Base-by-base conservation (phyloP, 78 protist species). In the Emiliania huxleyi region DNA sequence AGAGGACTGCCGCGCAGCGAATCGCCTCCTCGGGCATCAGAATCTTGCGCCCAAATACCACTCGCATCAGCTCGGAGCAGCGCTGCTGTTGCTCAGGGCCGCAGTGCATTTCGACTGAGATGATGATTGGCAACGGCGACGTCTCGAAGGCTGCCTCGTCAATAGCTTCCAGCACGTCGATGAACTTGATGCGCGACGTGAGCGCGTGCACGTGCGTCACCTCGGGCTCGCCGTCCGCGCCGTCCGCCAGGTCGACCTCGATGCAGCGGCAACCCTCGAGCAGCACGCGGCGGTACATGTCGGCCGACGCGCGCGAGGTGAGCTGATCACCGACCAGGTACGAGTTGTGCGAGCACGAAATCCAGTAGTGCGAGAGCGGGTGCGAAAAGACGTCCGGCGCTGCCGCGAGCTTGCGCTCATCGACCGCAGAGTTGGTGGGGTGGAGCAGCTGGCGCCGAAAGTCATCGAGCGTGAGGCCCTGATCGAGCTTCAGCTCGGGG, bases 141-240 rank as follows among this genome's bases (percentile, higher is more conserved):
- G 12, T 1, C 11, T 33, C 69, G 37, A 43, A 46, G 29, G 90
- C 55, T 29, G 40, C 1, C 69, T 46, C 44, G 69, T 0, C 29
- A 45, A 48, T 85, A 12, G 90, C 56, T 0, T 11, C 1, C 25
- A 48, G 73, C 71, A 52, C 69, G 75, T 48, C 35, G 0, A 0
- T 38, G 1, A 35, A 45, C 43, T 52, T 87, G 56, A 97, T 81
- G 56, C 93, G 91, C 33, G 96, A 22, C 0, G 98, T 96, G 42
- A 96, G 94, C 19, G 99, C 97, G 91, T 93, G 94, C 56, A 98
- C 99, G 94, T 97, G 99, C 92, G 94, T 95, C 56, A 98, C 95
- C 62, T 96, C 85, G 26, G 99, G 99, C 44, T 96, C 96, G 25
- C 96, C 96, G 52, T 97, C 94, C n/a, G 0, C 89, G 6, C 98